Evolutionary conservation across 176 grass and related monocot species (phyloP).

Genomic region (Bonia amplexicaulis): DNA sequence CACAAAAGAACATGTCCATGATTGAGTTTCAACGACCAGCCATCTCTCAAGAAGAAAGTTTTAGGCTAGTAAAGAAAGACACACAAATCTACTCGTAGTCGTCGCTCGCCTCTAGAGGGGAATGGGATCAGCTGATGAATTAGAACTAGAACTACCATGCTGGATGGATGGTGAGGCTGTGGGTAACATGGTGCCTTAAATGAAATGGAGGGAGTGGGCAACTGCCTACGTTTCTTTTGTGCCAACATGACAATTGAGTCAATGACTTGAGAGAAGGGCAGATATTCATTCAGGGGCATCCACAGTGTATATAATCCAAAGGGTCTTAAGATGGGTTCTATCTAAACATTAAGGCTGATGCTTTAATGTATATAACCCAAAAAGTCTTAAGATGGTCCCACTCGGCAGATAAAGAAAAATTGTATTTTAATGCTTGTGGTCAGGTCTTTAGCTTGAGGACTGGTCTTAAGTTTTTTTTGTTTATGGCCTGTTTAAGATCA

Average conservation of each 20-base stretch:
- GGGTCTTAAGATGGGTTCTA: no score
- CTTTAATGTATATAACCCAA: no score
- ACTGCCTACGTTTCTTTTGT: background rate
- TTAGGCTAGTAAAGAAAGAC: background rate
- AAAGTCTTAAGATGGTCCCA: no score
- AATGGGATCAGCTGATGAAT: background rate
- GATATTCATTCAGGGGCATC: slow-evolving; percentile 2
- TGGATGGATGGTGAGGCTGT: background rate
- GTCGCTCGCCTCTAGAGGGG: background rate
- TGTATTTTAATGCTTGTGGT: no score
- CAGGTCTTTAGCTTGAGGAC: no score
- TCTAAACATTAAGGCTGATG: no score
- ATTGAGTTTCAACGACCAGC: background rate
- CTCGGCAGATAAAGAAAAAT: no score
- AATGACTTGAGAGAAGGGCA: background rate
- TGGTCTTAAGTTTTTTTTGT: no score
- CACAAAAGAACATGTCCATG: no score
- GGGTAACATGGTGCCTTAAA: background rate
- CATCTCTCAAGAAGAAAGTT: background rate
- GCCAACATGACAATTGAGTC: background rate
- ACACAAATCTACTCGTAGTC: background rate
- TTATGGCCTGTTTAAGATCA: no score
- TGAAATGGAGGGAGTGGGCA: background rate
- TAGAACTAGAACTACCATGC: background rate
- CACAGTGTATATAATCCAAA: no score